These are phyloP conservation scores for Tripidium arundinaceum DNA, from an alignment of 202 grass and related monocot species.

Conservation along the genomic window DNA sequence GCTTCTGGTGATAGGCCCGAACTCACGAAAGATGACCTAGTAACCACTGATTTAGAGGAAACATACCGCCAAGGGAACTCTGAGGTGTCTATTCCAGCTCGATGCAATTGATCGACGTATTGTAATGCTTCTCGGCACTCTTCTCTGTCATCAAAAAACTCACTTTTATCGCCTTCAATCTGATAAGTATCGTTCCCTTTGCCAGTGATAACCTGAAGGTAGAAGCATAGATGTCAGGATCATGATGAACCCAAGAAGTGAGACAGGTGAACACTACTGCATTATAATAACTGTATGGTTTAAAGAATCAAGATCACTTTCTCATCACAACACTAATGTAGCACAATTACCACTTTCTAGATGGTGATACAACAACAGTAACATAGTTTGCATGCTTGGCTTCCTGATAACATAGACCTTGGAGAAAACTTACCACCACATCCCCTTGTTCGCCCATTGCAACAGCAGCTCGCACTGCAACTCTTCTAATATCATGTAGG, in stretches of 20 bases:
- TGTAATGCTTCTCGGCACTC: slow-evolving; percentile 95
- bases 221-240: slow-evolving; percentile 19
- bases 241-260: slow-evolving; percentile 1
- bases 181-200: slow-evolving; percentile 84
- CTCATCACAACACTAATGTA: slow-evolving; percentile 15
- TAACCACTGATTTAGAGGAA: slow-evolving; percentile 18
- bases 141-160: slow-evolving; percentile 97
- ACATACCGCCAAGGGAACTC: slow-evolving; percentile 96
- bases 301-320: slow-evolving; percentile 7
- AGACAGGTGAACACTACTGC: not conserved
- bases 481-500: slow-evolving; percentile 87
- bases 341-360: not conserved
- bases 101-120: slow-evolving; percentile 84
- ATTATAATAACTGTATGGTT: not conserved
- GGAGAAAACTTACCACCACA: slow-evolving; percentile 71
- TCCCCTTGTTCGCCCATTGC: slow-evolving; percentile 98
- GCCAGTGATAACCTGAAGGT: slow-evolving; percentile 79
- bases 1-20: not conserved
- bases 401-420: not conserved
- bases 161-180: slow-evolving; percentile 79
- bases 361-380: not conserved
- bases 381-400: not conserved
- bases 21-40: not conserved
- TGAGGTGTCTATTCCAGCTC: slow-evolving; percentile 93
- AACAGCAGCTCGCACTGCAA: slow-evolving; percentile 91